These are phyloP conservation scores for Colletotrichum lindemuthianum DNA, from an alignment of 2,329 filamentous ascomycete genomes.

Conservation along the genomic window DNA sequence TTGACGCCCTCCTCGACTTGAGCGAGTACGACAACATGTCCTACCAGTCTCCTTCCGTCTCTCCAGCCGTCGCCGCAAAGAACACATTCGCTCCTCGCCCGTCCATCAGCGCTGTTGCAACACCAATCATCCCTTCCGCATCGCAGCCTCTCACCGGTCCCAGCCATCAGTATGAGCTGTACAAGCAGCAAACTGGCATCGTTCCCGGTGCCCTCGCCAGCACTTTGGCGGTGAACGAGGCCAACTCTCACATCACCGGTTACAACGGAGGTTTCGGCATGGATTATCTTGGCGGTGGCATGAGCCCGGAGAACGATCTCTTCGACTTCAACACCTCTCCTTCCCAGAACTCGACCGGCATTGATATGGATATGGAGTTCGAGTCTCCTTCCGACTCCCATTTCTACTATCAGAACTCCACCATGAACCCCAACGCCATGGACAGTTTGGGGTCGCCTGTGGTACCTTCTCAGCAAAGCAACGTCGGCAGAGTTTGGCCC, in stretches of 20 bases:
- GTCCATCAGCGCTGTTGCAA: slow-evolving; percentile 61
- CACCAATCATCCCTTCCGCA: slow-evolving; percentile 62
- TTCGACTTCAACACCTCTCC: slow-evolving; percentile 79
- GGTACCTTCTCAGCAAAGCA: slow-evolving; percentile 59
- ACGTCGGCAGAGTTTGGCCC: slow-evolving; percentile 82
- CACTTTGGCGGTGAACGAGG: slow-evolving; percentile 81
- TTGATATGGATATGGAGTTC: slow-evolving; percentile 73
- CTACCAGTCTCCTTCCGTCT: slow-evolving; percentile 70
- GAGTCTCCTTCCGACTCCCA: slow-evolving; percentile 59
- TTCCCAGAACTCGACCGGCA: slow-evolving; percentile 68
- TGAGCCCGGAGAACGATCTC: slow-evolving; percentile 70
- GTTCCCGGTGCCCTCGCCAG: slow-evolving; percentile 84
- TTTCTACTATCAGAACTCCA: slow-evolving; percentile 70
- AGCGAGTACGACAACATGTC: slow-evolving; percentile 70
- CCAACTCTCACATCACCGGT: slow-evolving; percentile 61
- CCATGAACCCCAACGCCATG: slow-evolving; percentile 79
- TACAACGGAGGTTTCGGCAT: slow-evolving; percentile 61
- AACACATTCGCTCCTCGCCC: slow-evolving; percentile 59
- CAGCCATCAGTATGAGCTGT: slow-evolving; percentile 94
- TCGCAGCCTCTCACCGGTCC: slow-evolving; percentile 76
- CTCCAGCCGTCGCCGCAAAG: slow-evolving; percentile 65
- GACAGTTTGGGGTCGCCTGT: slow-evolving; percentile 66
- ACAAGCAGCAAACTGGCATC: slow-evolving; percentile 94
- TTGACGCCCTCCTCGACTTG: slow-evolving; percentile 70
- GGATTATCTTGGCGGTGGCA: slow-evolving; percentile 62